Percentiles rank a stretch among this genome's conserved stretches.
Evolutionary conservation across 306 rosid species (phyloP).

Genomic region (Malus orientalis): DNA sequence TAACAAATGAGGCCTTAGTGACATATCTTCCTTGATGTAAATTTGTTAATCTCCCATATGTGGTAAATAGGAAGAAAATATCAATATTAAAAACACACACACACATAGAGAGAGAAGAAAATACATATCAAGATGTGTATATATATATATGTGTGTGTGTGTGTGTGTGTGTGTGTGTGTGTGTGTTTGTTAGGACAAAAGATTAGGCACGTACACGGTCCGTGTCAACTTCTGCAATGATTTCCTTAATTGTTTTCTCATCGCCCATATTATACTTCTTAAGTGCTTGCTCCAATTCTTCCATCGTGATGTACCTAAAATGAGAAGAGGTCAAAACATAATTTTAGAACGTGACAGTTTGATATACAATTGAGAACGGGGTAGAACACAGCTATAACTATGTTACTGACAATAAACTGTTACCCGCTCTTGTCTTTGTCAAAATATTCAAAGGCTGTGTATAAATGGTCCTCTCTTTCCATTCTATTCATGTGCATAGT

Average conservation of each 20-base stretch:
- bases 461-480: conserved; percentile 92
- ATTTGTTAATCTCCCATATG: background rate
- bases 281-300: conserved; percentile 82
- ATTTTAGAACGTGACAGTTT: background rate
- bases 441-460: conserved; percentile 84
- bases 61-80: background rate
- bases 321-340: conserved; percentile 1
- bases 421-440: conserved; percentile 95
- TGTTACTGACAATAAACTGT: background rate
- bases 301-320: conserved; percentile 72
- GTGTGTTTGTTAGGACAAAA: background rate
- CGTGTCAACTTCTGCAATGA: conserved; percentile 91
- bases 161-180: no score
- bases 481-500: conserved; percentile 94
- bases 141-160: no score
- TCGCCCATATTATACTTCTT: conserved; percentile 91
- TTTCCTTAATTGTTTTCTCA: conserved; percentile 83
- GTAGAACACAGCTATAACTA: background rate
- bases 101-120: background rate
- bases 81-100: background rate
- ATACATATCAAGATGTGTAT: background rate
- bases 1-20: background rate
- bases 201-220: conserved; percentile 50
- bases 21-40: background rate
- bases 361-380: background rate